Base-by-base conservation (phyloP, 2,329 filamentous ascomycete genomes). In the Fusarium albidum region DNA sequence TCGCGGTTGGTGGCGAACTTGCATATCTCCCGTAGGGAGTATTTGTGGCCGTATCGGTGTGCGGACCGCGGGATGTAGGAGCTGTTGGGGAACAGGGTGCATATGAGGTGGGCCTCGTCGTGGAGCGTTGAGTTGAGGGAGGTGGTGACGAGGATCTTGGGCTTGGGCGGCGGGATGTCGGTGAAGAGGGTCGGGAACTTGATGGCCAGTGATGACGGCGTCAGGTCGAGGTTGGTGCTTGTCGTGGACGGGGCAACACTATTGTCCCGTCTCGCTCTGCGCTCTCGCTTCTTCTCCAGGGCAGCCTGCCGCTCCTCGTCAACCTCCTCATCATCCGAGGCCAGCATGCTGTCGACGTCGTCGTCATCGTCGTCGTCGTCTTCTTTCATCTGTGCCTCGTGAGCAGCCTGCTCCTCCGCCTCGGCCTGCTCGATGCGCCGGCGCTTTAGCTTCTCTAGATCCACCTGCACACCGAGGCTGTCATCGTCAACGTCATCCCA, bases 71-170 rank as follows among this genome's bases (percentile, higher is more conserved):
- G 91, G 64, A 99, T 90, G 75, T 98, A 97, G 72, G 89, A 88
- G 51, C 78, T 81, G 77, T 96, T 93, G 18, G 95, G 94, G 76
- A 98, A 96, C 55, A 98, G 78, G 9, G 84, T 83, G 55, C 88
- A 90, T 55, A 98, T 83, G 33, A 92, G 81, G 53, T 90, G 75
- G 41, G 92, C 93, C 78, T 96, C 86, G 57, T 88, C 75, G 79
- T 99, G 94, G 11, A 98, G 84, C 2, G 89, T 94, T 11, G 90
- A 92, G 77, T 96, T 93, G 67, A 97, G 81, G 11, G 87, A 90
- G 8, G 95, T 98, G 1, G 95, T 99, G 69, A 99, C 84, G 32
- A 99, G 86, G 59, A 98, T 87, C 75, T 97, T 96, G 44, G 95
- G 93, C 53, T 76, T 75, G 49, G 79, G 82, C 40, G 79, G 84